Conservation (phyloP, 331 rosid genomes). For the Ulmus americana region DNA sequence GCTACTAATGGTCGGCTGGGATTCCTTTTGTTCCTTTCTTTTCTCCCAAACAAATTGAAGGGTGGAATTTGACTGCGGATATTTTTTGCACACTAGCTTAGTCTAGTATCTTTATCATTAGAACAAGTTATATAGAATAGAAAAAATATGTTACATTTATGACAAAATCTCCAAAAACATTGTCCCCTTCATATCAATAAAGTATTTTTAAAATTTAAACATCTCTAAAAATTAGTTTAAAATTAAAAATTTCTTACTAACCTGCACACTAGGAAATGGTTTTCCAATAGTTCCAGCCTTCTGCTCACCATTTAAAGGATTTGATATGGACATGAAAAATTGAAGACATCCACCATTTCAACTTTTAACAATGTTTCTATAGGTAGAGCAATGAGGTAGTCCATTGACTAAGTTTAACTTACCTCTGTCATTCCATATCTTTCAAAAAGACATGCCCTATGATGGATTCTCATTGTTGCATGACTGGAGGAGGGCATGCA, state of each 20-base stretch:
- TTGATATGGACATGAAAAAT: constrained; percentile 94
- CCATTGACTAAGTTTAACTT: constrained; percentile 20
- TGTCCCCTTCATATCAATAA: background rate
- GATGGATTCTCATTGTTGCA: constrained; percentile 79
- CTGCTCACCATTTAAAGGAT: constrained; percentile 79
- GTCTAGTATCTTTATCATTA: background rate
- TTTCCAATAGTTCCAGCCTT: constrained; percentile 90
- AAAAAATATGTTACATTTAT: background rate
- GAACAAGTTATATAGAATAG: background rate
- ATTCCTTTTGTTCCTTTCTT: background rate
- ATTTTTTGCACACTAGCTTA: no score
- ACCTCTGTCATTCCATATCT: constrained; percentile 98
- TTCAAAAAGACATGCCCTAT: constrained; percentile 91
- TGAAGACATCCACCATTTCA: constrained; percentile 25
- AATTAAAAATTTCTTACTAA: constrained; percentile 25
- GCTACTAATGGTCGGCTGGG: background rate
- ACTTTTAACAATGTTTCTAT: constrained; percentile 7
- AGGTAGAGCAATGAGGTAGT: background rate
- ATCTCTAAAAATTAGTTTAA: background rate
- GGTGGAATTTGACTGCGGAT: no score
- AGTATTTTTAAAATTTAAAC: background rate
- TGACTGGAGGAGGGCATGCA: constrained; percentile 83
- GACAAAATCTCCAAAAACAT: background rate
- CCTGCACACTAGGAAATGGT: constrained; percentile 90
- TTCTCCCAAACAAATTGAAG: background rate